Evolutionary conservation across 768 basidiomycete species (phyloP), one percentile per base, ranked within the genome.

Genomic region (Mycena kentingensis): DNA sequence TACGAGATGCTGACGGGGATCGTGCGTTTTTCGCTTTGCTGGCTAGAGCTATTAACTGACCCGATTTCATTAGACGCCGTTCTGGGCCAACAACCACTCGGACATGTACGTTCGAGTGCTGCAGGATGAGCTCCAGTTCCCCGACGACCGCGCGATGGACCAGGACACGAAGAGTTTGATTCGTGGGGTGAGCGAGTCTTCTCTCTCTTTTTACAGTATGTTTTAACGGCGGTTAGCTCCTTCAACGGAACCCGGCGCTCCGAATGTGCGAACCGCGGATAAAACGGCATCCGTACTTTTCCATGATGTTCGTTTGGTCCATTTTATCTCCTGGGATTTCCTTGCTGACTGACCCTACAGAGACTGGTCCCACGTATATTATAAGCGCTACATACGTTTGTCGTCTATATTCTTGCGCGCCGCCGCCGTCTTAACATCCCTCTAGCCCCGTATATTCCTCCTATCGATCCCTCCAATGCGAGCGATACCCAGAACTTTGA

Each of bases 401-500:
- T 81, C 61, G n/a, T 55, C 46, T 21, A 50, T 34, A 26, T 46
- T 35, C 43, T 8, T 61, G 58, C 46, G 50, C 52, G 18, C 59
- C 22, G 49, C 38, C 38, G 47, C 11, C 29, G 37, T 55, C 5
- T 55, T 49, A 16, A 32, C 51, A 24, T 29, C 47, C 50, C 16
- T 55, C 24, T 60, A 93, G 90, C 93, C 72, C 92, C 92, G 36
- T 93, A 94, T 78, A 92, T 93, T 65, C 93, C 92, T 15, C 88
- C 88, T 26, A 91, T 93, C 65, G 91, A 95, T 67, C 88, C 90
- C 19, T 82, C 83, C 36, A 92, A 96, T 71, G 94, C 94, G 55
- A 85, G 87, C 63, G 97, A 99, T 80, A 95, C 92, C 60, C 91
- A 92, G 69, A 98, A 98, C 72, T 99, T 98, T 69, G 96, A 98